phyloP scores from a whole-genome alignment of 495 filamentous ascomycete species.

The Aspergillus diversus region DNA sequence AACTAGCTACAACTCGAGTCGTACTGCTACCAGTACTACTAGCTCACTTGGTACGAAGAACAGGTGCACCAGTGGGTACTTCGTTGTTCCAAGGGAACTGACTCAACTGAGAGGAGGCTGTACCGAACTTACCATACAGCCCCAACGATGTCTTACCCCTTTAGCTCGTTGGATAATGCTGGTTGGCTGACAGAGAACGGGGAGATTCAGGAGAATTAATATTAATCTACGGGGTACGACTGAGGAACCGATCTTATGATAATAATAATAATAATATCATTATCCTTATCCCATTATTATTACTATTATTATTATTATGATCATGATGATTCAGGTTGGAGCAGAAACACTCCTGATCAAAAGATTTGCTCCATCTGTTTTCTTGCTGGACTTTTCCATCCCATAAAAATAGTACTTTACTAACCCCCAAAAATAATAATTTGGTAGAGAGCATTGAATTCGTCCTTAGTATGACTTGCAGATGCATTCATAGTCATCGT shows the following conservation, averaged over 20 bases:
- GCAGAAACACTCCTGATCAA: background rate
- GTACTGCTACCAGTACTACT: too few relatives aligned
- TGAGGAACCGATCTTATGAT: background rate
- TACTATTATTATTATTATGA: constrained; percentile 4
- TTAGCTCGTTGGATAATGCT: constrained; percentile 17
- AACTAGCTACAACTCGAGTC: too few relatives aligned
- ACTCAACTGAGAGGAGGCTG: constrained; percentile 9
- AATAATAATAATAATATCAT: constrained; percentile 12
- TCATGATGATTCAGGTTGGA: background rate
- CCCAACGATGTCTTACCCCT: constrained; percentile 30
- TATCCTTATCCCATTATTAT: background rate
- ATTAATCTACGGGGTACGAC: constrained; percentile 22
- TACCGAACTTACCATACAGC: constrained; percentile 20
- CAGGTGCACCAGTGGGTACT: too few relatives aligned
- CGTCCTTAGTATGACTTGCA: constrained; percentile 29
- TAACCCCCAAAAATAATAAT: background rate
- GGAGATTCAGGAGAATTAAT: constrained; percentile 28
- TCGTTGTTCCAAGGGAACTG: background rate
- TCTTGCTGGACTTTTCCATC: constrained; percentile 1
- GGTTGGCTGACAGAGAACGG: constrained; percentile 26
- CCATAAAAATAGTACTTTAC: constrained; percentile 6
- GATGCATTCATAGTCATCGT: constrained; percentile 27
- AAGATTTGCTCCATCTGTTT: background rate
- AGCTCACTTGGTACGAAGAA: too few relatives aligned
- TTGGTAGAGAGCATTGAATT: background rate